phyloP scores from a whole-genome alignment of 192 early-diverging fungal genomes.

The Allomyces arbusculus region DNA sequence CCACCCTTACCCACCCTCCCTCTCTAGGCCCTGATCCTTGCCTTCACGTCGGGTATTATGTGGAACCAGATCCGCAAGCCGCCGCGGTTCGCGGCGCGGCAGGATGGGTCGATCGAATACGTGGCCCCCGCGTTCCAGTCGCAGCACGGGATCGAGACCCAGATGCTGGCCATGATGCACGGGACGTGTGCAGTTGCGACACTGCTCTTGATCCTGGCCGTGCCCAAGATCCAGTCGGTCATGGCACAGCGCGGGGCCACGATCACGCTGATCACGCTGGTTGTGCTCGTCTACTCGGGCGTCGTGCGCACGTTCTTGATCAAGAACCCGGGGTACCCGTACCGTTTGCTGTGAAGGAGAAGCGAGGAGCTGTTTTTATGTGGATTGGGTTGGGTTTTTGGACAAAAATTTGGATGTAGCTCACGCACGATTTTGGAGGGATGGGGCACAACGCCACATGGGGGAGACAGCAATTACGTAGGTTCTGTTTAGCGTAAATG shows the following conservation, averaged over 20 bases:
- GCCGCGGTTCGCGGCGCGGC: not conserved
- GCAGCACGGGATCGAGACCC: not conserved
- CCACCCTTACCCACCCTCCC: too few species aligned
- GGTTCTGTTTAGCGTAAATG: too few species aligned
- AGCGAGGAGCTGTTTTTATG: too few species aligned
- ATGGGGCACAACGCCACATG: too few species aligned
- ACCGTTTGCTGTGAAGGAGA: not conserved
- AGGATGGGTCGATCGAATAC: not conserved
- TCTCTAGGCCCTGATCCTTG: not conserved
- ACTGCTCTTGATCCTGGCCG: not conserved
- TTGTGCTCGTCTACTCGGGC: not conserved
- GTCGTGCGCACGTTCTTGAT: not conserved
- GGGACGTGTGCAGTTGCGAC: not conserved
- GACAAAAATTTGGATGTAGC: too few species aligned
- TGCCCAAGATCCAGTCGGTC: not conserved
- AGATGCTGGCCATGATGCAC: not conserved
- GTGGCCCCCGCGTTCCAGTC: not conserved
- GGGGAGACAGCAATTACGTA: too few species aligned
- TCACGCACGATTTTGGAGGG: too few species aligned
- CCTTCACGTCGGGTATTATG: not conserved
- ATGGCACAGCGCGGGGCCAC: not conserved
- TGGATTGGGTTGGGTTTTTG: too few species aligned
- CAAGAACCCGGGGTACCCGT: not conserved
- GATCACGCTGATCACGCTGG: not conserved
- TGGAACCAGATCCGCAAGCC: not conserved